Percentiles rank a stretch among this genome's conserved stretches.
phyloP scores from a whole-genome alignment of 306 rosid genomes.

The Castanopsis chinensis region DNA sequence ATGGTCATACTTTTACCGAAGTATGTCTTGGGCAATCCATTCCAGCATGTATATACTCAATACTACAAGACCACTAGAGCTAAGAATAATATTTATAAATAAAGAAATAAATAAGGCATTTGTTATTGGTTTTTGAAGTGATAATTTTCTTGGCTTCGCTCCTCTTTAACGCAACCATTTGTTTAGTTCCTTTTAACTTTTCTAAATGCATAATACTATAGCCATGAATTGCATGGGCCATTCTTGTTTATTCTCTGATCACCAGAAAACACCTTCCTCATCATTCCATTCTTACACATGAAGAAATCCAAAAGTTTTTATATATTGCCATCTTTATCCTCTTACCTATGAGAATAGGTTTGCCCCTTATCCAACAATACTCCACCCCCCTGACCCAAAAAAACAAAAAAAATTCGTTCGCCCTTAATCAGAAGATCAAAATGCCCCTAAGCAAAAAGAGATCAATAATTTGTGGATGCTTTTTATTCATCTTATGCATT shows the following conservation, averaged over 20 bases:
- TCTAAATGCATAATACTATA: not conserved
- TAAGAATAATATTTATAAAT: too few relatives aligned
- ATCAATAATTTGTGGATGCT: not conserved
- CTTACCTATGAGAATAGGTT: not conserved
- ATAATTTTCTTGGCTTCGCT: not conserved
- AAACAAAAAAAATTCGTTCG: not conserved
- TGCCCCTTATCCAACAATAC: not conserved
- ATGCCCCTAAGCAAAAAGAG: not conserved
- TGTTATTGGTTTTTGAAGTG: not conserved
- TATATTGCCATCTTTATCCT: not conserved
- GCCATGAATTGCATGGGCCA: not conserved
- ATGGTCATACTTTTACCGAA: too few relatives aligned
- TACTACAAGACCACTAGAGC: too few relatives aligned
- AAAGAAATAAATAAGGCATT: too few relatives aligned
- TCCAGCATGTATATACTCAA: too few relatives aligned
- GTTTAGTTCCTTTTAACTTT: not conserved
- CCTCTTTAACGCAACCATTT: not conserved
- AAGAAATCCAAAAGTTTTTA: not conserved
- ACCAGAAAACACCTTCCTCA: not conserved
- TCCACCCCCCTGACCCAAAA: not conserved
- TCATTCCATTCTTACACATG: not conserved
- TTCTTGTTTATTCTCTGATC: not conserved
- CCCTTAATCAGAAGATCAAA: too few relatives aligned
- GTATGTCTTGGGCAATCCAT: too few relatives aligned
- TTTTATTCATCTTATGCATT: slow-evolving; percentile 1